Evolutionary conservation across 2,329 filamentous ascomycete genomes (phyloP).

Genomic region (Neonectria punicea): DNA sequence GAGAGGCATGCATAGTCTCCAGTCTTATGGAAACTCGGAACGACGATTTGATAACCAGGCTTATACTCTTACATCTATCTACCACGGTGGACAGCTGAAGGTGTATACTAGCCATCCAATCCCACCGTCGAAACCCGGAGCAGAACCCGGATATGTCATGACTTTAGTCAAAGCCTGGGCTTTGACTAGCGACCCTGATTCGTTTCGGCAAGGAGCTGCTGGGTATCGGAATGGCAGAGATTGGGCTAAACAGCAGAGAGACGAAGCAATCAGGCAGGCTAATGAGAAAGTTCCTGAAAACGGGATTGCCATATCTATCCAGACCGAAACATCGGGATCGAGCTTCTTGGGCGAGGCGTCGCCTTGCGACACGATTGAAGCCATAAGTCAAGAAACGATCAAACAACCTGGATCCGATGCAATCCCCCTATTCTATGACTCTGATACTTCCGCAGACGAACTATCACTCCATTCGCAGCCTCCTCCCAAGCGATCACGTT

Average conservation of each 20-base stretch:
- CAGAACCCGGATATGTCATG: conserved; percentile 52
- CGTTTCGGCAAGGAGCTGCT: conserved; percentile 48
- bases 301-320: background rate
- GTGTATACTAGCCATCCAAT: conserved; percentile 50
- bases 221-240: conserved; percentile 55
- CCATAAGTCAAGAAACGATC: background rate
- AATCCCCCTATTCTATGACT: background rate
- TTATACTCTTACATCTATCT: conserved; percentile 51
- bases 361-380: background rate
- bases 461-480: background rate
- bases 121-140: conserved; percentile 39
- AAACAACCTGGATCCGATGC: background rate
- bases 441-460: background rate
- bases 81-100: conserved; percentile 50
- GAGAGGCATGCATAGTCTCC: conserved; percentile 49
- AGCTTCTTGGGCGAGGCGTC: background rate
- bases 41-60: conserved; percentile 51
- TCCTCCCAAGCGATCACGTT: background rate
- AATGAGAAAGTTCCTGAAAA: background rate
- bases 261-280: conserved; percentile 45
- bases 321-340: background rate
- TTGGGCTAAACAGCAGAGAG: conserved; percentile 50
- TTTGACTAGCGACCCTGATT: conserved; percentile 43
- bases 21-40: conserved; percentile 44
- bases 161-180: conserved; percentile 44